Base-by-base conservation (phyloP, 2,329 filamentous ascomycete species). In the Thermomyces lanuginosus region DNA sequence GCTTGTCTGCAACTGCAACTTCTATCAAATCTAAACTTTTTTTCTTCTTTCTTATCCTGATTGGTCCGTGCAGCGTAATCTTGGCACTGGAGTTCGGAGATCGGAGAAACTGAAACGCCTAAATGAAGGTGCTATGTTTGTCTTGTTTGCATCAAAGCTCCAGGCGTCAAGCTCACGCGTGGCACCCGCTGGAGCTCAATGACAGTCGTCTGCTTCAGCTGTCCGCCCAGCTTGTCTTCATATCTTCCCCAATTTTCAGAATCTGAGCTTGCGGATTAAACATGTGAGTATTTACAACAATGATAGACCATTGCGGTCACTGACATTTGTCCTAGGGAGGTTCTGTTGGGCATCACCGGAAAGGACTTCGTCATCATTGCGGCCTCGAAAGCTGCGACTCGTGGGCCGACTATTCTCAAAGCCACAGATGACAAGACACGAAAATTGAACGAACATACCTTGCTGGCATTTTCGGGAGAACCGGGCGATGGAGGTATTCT, bases 301-400 rank as follows among this genome's bases (percentile, higher is more conserved):
- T n/a, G n/a, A n/a, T n/a, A n/a, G n/a, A n/a, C n/a, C n/a, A n/a
- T n/a, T n/a, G n/a, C n/a, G n/a, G n/a, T n/a, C n/a, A n/a, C n/a
- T n/a, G n/a, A n/a, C 13, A 14, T 24, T 22, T 14, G 16, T n/a
- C 8, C 13, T 13, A 95, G 84, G 89, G 89, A 98, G 73, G 81
- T 95, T 55, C 70, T 98, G 53, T 71, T 98, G 44, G 89, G 89
- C 49, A 92, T 98, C 57, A 93, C 86, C 34, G 91, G 89, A 64
- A 92, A 92, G 67, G 91, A 98, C 71, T 98, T 93, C 58, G 91
- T 84, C 63, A 74, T 98, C 68, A 75, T 98, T 55, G 89, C 83
- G 47, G 81, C 89, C 46, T 95, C 84, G 37, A 95, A 98, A 66
- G 89, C 89, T 51, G 81, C 84, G 46, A 95, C 95, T 84, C 76